phyloP scores from a whole-genome alignment of 768 basidiomycete genomes.

The Exsudoporus frostii region DNA sequence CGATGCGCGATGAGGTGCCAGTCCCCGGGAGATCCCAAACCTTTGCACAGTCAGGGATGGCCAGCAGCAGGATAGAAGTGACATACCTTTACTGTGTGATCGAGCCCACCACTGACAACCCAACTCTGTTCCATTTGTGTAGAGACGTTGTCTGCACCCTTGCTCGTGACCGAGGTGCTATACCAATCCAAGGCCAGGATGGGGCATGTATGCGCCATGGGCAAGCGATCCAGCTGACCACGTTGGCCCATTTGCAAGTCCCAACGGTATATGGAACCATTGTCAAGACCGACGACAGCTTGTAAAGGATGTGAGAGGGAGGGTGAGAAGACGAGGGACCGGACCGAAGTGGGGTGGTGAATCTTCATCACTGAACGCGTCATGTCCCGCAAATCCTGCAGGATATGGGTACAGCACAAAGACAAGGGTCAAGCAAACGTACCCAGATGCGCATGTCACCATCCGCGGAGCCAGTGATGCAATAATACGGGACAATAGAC shows the following conservation, averaged over 20 bases:
- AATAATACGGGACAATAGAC: slow-evolving; percentile 63
- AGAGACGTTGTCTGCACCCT: slow-evolving; percentile 10
- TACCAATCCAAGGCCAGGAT: slow-evolving; percentile 78
- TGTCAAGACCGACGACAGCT: slow-evolving; percentile 65
- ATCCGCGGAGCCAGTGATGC: slow-evolving; percentile 77
- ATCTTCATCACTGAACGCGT: slow-evolving; percentile 67
- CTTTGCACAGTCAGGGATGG: slow-evolving; percentile 32
- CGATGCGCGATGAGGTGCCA: slow-evolving; percentile 48
- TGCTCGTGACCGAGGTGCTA: slow-evolving; percentile 27
- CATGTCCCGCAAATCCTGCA: slow-evolving; percentile 71
- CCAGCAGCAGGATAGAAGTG: background rate
- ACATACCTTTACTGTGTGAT: slow-evolving; percentile 71
- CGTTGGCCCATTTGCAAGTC: slow-evolving; percentile 76
- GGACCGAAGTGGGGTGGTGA: slow-evolving; percentile 65
- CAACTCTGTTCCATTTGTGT: slow-evolving; percentile 47
- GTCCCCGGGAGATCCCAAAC: slow-evolving; percentile 63
- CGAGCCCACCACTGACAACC: slow-evolving; percentile 77
- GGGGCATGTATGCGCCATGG: slow-evolving; percentile 69
- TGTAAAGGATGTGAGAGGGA: slow-evolving; percentile 63
- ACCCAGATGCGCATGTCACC: slow-evolving; percentile 83
- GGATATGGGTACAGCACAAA: slow-evolving; percentile 1
- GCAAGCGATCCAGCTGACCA: slow-evolving; percentile 66
- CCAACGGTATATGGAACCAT: slow-evolving; percentile 74
- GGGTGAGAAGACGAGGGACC: slow-evolving; percentile 69
- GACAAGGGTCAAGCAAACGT: slow-evolving; percentile 14